phyloP scores from a whole-genome alignment of 192 early-diverging fungal species.

The Coemansia sp. region DNA sequence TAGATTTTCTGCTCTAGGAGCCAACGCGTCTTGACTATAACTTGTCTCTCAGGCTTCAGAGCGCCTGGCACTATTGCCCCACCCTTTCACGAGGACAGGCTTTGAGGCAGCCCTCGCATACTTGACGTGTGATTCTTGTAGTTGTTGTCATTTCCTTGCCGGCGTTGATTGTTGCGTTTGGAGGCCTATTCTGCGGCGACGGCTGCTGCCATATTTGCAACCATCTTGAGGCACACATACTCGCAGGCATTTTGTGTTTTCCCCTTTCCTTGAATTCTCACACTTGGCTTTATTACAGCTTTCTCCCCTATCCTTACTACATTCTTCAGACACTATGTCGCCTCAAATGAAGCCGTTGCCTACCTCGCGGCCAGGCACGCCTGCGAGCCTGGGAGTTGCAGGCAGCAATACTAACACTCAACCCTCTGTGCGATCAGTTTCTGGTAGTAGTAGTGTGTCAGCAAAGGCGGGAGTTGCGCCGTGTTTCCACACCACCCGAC shows the following conservation, averaged over 20 bases:
- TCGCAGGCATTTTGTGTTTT: not conserved
- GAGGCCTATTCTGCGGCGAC: not conserved
- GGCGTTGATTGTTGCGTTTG: not conserved
- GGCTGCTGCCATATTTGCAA: not conserved
- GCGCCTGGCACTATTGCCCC: not conserved
- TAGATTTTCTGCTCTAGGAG: not conserved
- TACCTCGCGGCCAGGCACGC: constrained; percentile 24
- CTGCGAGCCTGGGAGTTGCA: constrained; percentile 24
- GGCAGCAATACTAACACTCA: constrained; percentile 15
- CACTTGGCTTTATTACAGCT: constrained; percentile 5
- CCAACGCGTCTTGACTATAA: not conserved
- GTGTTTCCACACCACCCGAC: constrained; percentile 51
- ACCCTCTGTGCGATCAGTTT: constrained; percentile 34
- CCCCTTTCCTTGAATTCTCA: not conserved
- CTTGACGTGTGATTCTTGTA: not conserved
- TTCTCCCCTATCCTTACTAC: not conserved
- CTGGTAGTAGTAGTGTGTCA: constrained; percentile 40
- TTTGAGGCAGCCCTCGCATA: not conserved
- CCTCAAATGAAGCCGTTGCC: constrained; percentile 15
- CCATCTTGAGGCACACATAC: not conserved
- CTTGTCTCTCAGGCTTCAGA: not conserved
- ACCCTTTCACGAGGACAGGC: not conserved
- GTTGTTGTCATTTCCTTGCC: not conserved
- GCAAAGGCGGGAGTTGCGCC: constrained; percentile 31
- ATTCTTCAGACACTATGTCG: constrained; percentile 17